These are phyloP conservation scores for Fusarium subglutinans DNA, from an alignment of 2,329 filamentous ascomycete species.

Conservation along the genomic window DNA sequence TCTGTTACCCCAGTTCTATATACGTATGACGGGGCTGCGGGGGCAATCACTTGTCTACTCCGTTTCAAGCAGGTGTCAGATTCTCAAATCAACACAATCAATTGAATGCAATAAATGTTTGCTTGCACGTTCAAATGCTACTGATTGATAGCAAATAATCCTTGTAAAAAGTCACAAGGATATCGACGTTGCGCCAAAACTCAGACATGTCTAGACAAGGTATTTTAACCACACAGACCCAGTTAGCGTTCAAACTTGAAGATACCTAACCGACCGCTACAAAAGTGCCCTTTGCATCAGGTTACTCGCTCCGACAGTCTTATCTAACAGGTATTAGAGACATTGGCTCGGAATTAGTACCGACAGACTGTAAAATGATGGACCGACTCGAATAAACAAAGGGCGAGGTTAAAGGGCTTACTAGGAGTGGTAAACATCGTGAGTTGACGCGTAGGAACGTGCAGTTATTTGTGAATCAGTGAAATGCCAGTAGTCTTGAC, in stretches of 20 bases:
- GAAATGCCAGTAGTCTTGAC: constrained; percentile 32
- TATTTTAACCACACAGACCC: background rate
- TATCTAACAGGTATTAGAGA: constrained; percentile 1
- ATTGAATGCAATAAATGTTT: background rate
- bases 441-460: constrained; percentile 21
- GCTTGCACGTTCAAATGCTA: background rate
- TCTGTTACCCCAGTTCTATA: constrained; percentile 22
- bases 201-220: constrained; percentile 1
- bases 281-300: background rate
- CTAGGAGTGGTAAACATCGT: background rate
- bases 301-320: constrained; percentile 8
- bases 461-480: constrained; percentile 15
- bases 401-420: background rate
- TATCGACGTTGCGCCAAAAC: background rate
- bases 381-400: constrained; percentile 19
- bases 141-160: constrained; percentile 19
- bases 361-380: background rate
- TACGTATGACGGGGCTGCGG: constrained; percentile 20
- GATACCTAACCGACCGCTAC: constrained; percentile 2
- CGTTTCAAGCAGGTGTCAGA: constrained; percentile 16
- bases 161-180: constrained; percentile 6
- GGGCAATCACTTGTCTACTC: constrained; percentile 11
- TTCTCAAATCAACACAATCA: constrained; percentile 7
- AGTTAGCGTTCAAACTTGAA: constrained; percentile 11
- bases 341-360: background rate